Conservation (phyloP, 768 basidiomycete genomes). For the Paxillus ammoniavirescens region DNA sequence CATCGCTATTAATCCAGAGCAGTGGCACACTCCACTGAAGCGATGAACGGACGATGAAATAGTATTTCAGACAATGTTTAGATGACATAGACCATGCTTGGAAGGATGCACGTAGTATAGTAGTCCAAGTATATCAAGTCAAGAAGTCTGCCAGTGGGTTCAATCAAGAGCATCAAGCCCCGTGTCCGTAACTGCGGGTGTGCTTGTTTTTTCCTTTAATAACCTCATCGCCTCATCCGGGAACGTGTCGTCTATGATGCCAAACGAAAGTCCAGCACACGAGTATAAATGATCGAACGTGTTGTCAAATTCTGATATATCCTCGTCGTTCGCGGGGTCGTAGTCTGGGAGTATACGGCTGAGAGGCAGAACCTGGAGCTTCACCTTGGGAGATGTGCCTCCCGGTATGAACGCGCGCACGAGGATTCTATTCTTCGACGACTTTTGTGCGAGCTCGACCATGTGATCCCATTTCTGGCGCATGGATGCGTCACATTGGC, state of each 20-base stretch:
- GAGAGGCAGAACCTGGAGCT: constrained; percentile 25
- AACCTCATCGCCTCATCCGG: constrained; percentile 17
- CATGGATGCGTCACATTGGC: constrained; percentile 21
- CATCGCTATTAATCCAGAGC: too few species aligned
- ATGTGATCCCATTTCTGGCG: constrained; percentile 25
- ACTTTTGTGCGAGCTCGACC: constrained; percentile 27
- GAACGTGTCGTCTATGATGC: constrained; percentile 21
- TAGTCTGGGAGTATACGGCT: constrained; percentile 12
- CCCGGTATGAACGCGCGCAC: constrained; percentile 28
- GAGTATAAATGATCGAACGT: constrained; percentile 28
- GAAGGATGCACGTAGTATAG: not conserved
- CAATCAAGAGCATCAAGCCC: not conserved
- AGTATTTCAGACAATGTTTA: too few species aligned
- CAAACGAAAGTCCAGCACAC: constrained; percentile 13
- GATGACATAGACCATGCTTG: too few species aligned
- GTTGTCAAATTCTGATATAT: constrained; percentile 17
- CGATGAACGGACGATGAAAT: too few species aligned
- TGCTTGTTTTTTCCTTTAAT: constrained; percentile 10
- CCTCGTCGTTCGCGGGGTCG: constrained; percentile 9
- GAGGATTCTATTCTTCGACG: constrained; percentile 20
- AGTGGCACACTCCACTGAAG: too few species aligned
- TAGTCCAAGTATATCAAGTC: too few species aligned
- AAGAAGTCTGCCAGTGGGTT: not conserved
- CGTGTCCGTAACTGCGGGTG: not conserved
- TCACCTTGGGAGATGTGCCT: constrained; percentile 23